Evolutionary conservation across 257 asterid species (phyloP).

Genomic region (Capsicum baccatum): DNA sequence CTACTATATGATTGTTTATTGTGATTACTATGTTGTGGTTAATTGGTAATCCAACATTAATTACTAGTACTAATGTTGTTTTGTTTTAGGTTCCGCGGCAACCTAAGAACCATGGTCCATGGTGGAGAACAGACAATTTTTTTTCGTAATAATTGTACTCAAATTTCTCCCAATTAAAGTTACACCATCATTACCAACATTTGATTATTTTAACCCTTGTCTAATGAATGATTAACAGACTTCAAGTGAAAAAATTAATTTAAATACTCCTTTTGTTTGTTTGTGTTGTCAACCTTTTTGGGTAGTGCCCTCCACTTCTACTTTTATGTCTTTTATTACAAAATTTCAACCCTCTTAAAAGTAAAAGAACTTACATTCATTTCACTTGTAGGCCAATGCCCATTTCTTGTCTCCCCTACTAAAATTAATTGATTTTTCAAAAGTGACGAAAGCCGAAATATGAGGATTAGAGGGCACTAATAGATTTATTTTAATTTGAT

Average conservation of each 20-base stretch:
- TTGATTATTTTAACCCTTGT: slow-evolving; percentile 27
- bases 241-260: slow-evolving; percentile 6
- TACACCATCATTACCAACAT: slow-evolving; percentile 35
- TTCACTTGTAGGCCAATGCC: slow-evolving; percentile 47
- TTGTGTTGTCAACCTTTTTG: slow-evolving; percentile 39
- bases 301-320: slow-evolving; percentile 44
- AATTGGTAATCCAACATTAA: slow-evolving; percentile 5
- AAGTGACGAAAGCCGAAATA: slow-evolving; percentile 41
- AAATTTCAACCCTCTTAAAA: slow-evolving; percentile 34
- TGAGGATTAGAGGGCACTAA: slow-evolving; percentile 31
- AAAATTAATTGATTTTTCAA: slow-evolving; percentile 30
- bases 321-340: slow-evolving; percentile 33
- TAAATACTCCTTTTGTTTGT: background rate
- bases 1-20: slow-evolving; percentile 10
- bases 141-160: background rate
- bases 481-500: slow-evolving; percentile 26
- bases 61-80: slow-evolving; percentile 31
- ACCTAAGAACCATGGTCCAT: slow-evolving; percentile 37
- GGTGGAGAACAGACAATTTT: slow-evolving; percentile 20
- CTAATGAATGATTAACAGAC: slow-evolving; percentile 31
- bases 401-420: slow-evolving; percentile 37
- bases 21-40: slow-evolving; percentile 10
- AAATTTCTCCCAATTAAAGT: background rate
- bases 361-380: slow-evolving; percentile 24
- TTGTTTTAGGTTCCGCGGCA: slow-evolving; percentile 45